phyloP scores from a whole-genome alignment of 495 filamentous ascomycete genomes.

The Sabuloglossum arenarium region DNA sequence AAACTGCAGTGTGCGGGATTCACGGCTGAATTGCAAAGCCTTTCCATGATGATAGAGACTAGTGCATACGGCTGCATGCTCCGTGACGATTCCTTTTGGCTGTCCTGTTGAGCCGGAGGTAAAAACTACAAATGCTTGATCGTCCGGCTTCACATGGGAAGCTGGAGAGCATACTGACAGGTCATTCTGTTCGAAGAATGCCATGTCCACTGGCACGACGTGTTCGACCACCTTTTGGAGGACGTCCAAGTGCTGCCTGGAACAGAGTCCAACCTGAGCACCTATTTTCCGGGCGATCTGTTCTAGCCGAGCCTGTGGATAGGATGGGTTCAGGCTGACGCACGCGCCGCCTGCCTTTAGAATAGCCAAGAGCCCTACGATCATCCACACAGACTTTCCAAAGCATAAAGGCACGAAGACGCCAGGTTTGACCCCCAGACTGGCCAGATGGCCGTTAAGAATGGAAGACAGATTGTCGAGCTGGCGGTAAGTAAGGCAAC shows the following conservation, averaged over 20 bases:
- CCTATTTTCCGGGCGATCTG: background rate
- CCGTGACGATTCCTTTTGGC: constrained; percentile 17
- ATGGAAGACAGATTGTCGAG: constrained; percentile 26
- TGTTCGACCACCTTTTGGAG: background rate
- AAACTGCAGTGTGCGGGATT: constrained; percentile 26
- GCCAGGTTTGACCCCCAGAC: constrained; percentile 9
- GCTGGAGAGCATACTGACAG: background rate
- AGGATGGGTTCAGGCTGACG: background rate
- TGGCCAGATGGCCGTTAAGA: constrained; percentile 25
- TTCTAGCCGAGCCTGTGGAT: constrained; percentile 2
- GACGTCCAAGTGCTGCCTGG: background rate
- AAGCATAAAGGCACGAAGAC: constrained; percentile 14
- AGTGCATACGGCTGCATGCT: constrained; percentile 11
- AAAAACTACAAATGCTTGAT: constrained; percentile 17
- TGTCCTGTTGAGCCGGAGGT: constrained; percentile 22
- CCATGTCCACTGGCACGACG: background rate
- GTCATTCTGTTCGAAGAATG: background rate
- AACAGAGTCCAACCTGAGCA: background rate
- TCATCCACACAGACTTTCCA: constrained; percentile 14
- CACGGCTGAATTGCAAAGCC: constrained; percentile 18
- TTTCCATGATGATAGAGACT: constrained; percentile 2
- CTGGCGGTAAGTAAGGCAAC: constrained; percentile 32
- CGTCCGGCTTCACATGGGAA: background rate
- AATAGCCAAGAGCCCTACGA: constrained; percentile 12
- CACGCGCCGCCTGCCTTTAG: constrained; percentile 14